Base-by-base conservation (phyloP, 2,329 filamentous ascomycete species). In the Botryosphaeria dothidea region DNA sequence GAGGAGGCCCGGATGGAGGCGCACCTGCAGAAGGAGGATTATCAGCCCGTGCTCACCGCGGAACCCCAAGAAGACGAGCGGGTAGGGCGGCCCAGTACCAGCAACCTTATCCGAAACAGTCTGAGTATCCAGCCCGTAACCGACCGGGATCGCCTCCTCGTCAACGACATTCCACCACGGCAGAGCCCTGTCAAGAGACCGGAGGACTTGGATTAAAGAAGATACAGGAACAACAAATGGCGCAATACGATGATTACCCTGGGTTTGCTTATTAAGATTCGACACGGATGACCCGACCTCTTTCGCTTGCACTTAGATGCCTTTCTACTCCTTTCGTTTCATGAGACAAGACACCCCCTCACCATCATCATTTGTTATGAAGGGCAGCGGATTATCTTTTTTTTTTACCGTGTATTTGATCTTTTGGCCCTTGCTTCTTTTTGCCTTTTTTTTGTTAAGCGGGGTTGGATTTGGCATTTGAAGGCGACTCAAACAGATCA, bases 1-100 rank as follows among this genome's bases (percentile, higher is more conserved):
- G 80, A 85, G 63, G 91, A 97, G 13, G 92, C 93, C 1, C 76
- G 78, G 21, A 79, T 81, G 68, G 79, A 83, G 60, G 80, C 77
- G 21, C 80, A 82, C 62, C 65, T 79, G 27, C 71, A 75, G 38
- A 74, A 73, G 2, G 74, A 80, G 66, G 75, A 76, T 27, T 79
- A 79, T 63, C 73, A 73, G 51, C 76, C 77, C 9, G 72, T 79
- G 36, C 70, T 70, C 13, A 73, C 70, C 1, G 68, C 67, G 31
- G 73, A 78, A 68, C 56, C 56, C 23, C 70, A 74, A 6, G 73
- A 76, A 38, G 68, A 48, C 17, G 70, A 58, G 5, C 51, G 57
- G 67, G 31, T 67, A 52, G 58, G 69, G 19, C 66, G 71, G 27
- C 71, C 67, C 62, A 71, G 64, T 65, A 74, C 72, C 23, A 71